Percentiles rank a stretch among this genome's conserved stretches.
Evolutionary conservation across 1,139 yeast genomes (phyloP).

Genomic region (Nadsonia starkeyi-henricii): DNA sequence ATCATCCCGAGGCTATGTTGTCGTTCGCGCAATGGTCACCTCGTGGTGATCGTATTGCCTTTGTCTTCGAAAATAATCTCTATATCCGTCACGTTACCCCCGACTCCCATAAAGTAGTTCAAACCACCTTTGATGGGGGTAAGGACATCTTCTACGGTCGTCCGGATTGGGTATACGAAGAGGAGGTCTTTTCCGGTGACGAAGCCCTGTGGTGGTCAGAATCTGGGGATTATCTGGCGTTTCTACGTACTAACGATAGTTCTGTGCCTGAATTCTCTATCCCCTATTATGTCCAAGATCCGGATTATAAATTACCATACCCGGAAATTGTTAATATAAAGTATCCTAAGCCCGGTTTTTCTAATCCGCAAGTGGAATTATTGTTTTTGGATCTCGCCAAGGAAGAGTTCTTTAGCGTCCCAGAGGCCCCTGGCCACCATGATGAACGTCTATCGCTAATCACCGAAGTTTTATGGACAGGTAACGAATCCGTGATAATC

Average conservation of each 20-base stretch:
- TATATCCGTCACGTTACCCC: constrained; percentile 31
- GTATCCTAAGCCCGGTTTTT: constrained; percentile 83
- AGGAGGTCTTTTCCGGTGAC: constrained; percentile 60
- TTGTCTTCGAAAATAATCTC: constrained; percentile 50
- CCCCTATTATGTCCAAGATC: constrained; percentile 41
- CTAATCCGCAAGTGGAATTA: constrained; percentile 50
- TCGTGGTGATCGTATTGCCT: constrained; percentile 48
- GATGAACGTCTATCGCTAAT: constrained; percentile 24
- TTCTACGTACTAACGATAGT: constrained; percentile 56
- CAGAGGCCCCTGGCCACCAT: constrained; percentile 28
- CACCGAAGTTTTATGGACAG: constrained; percentile 65
- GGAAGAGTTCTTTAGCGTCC: constrained; percentile 16
- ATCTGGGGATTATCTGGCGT: constrained; percentile 50
- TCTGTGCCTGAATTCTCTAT: constrained; percentile 50
- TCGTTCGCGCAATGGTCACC: constrained; percentile 69
- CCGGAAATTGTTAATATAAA: constrained; percentile 45
- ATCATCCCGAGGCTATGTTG: constrained; percentile 19
- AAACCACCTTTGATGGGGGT: constrained; percentile 59
- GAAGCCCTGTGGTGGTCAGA: constrained; percentile 82
- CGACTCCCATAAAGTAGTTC: constrained; percentile 19
- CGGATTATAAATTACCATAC: constrained; percentile 33
- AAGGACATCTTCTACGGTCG: constrained; percentile 61
- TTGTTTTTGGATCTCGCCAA: constrained; percentile 30
- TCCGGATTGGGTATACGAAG: constrained; percentile 96
- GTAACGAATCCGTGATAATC: constrained; percentile 37